Evolutionary conservation across 371 early-diverging fungal species (phyloP), one percentile per base, ranked within the genome.

Genomic region (Mucor plumbeus): DNA sequence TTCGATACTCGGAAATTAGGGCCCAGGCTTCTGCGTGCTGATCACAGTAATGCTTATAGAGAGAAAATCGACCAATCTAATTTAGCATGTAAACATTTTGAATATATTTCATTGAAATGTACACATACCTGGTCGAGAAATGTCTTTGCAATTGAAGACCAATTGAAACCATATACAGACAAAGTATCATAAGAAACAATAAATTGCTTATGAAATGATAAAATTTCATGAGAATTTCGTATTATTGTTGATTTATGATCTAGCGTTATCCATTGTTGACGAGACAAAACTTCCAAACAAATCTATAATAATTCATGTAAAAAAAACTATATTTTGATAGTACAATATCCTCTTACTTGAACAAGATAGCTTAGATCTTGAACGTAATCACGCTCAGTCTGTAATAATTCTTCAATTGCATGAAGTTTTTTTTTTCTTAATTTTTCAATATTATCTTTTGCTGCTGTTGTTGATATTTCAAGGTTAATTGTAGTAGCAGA

Each of bases 331-430:
- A 38, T 38, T 1, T 38, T 11, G 2, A 38, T 26, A 26, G 26
- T 26, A 11, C 36, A 17, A 6, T 31, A 15, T 56, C 15, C 35
- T 19, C 63, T 58, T 79, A 79, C 84, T 67, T 84, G 68, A 26
- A 79, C 76, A 44, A 84, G 60, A 34, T 76, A 66, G 36, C 54
- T 63, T 11, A 84, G 64, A 56, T 84, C 78, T 19, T 65, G 48
- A 14, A 81, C 80, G 47, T 84, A 84, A 50, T 78, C 81, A 7
- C 75, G 71, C 64, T 84, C 84, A 17, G 84, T 84, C 47, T 81
- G 77, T 31, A 79, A 26, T 6, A 84, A 54, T 59, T 84, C 84
- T 48, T 76, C 62, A 34, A 81, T 74, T 8, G 81, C 84, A 69
- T 78, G 80, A n/a, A 61, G 54, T 17, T 78, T 70, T 39, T 69